Evolutionary conservation across 129 eudicot species (phyloP).

Genomic region (Scalesia atractyloides): DNA sequence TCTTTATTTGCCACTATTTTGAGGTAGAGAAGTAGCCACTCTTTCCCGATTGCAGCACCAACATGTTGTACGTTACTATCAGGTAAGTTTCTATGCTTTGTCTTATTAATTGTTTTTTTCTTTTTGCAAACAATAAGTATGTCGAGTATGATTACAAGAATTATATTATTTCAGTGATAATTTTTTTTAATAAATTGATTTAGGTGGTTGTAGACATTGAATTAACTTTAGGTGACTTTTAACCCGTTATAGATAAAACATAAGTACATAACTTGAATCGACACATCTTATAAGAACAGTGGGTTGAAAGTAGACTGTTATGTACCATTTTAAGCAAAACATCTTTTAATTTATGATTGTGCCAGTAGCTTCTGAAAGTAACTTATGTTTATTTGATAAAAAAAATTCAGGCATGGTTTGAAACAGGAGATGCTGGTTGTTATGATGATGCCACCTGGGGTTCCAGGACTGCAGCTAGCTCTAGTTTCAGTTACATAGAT

Average conservation of each 20-base stretch:
- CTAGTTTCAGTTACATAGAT: conserved; percentile 58
- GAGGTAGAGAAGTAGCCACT: conserved; percentile 92
- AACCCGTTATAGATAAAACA: no score
- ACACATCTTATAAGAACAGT: neutral
- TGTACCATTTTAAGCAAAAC: conserved; percentile 5
- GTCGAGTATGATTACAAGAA: neutral
- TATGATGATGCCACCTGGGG: conserved; percentile 51
- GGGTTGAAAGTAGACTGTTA: neutral
- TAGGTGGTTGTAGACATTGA: neutral
- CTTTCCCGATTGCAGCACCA: conserved; percentile 98
- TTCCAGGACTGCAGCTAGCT: conserved; percentile 68
- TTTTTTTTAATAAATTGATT: neutral
- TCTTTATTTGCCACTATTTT: conserved; percentile 28
- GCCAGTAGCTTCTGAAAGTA: conserved; percentile 22
- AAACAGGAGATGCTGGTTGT: conserved; percentile 66
- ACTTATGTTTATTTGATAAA: conserved; percentile 15
- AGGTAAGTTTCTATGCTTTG: conserved; percentile 42
- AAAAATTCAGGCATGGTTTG: conserved; percentile 93
- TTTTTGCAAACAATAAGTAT: neutral
- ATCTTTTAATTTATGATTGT: neutral
- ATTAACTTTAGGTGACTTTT: no score
- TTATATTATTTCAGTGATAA: neutral
- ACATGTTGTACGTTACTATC: conserved; percentile 96
- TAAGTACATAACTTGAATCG: neutral
- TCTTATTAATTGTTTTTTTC: neutral